Base-by-base conservation (phyloP, 148 eudicot species). In the Agrostemma githago region DNA sequence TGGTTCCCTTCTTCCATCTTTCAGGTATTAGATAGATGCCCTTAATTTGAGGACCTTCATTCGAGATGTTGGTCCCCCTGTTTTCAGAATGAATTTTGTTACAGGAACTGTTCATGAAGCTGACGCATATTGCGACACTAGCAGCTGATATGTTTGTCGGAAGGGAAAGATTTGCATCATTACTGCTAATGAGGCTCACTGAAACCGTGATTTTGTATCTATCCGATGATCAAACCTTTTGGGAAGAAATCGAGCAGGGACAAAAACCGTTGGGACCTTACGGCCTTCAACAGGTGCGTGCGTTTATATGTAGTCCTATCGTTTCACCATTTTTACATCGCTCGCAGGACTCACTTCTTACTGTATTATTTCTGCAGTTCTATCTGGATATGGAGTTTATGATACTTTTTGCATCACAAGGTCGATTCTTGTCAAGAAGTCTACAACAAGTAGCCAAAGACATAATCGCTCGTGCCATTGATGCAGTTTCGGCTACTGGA, bases 341-440 rank as follows among this genome's bases (percentile, higher is more conserved):
- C 34, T 26, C 34, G 34, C 34, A 26, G 34, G 34, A 26, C 34
- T 26, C 34, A 26, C 34, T 26, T 26, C 34, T 26, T 26, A 26
- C 34, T 26, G 34, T 26, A 26, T 26, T 26, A 26, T 26, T 26
- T 26, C 20, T 86, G 84, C 85, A 96, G 99, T 96, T 92, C 76
- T 92, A 96, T 80, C 79, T 96, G 85, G 99, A 96, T 82, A 96
- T 96, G 99, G 89, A 92, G 79, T 96, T 96, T 78, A 95, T 96
- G 84, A 96, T 90, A 75, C 88, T 89, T 2, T 96, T 96, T 81
- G 74, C 99, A 71, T 88, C 94, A n/a, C 96, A 90, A 86, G 99
- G 99, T 39, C 97, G 96, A 53, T 96, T 90, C 82, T 80, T 96
- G 66, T 96, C 99, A 6, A 89, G 97, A 54, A 92, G 85, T 84